Evolutionary conservation across 2,329 filamentous ascomycete genomes (phyloP).

Genomic region (Purpureocillium lavendulum): DNA sequence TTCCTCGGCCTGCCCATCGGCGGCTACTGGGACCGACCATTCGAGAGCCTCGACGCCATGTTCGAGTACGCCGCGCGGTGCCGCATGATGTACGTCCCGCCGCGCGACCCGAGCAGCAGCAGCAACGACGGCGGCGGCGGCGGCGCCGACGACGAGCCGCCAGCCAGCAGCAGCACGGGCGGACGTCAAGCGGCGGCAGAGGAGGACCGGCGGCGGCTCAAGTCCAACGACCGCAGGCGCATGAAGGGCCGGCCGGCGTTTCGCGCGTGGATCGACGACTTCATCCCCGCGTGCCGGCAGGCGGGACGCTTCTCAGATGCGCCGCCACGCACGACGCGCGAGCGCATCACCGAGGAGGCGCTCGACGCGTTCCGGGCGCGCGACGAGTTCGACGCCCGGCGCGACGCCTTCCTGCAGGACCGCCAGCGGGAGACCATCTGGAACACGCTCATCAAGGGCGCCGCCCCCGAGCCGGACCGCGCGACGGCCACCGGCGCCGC

Average conservation of each 20-base stretch:
- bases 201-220: conserved; percentile 30
- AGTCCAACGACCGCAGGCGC: conserved; percentile 48
- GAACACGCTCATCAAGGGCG: conserved; percentile 35
- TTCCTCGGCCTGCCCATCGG: conserved; percentile 53
- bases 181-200: conserved; percentile 8
- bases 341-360: conserved; percentile 42
- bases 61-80: conserved; percentile 54
- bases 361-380: conserved; percentile 41
- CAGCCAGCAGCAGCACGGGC: neutral
- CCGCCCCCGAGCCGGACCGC: conserved; percentile 2
- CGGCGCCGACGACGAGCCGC: too few relatives aligned
- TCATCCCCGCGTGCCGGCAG: conserved; percentile 43
- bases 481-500: conserved; percentile 4
- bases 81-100: conserved; percentile 45
- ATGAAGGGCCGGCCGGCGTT: conserved; percentile 49
- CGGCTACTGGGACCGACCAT: conserved; percentile 43
- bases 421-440: conserved; percentile 33
- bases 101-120: conserved; percentile 9
- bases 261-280: conserved; percentile 53
- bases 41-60: conserved; percentile 44
- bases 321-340: conserved; percentile 22
- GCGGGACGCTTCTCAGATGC: conserved; percentile 27
- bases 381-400: conserved; percentile 32
- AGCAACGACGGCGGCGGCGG: too few relatives aligned
- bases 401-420: conserved; percentile 31